Base-by-base conservation (phyloP, 176 grass and related monocot species). In the Zoysia japonica region DNA sequence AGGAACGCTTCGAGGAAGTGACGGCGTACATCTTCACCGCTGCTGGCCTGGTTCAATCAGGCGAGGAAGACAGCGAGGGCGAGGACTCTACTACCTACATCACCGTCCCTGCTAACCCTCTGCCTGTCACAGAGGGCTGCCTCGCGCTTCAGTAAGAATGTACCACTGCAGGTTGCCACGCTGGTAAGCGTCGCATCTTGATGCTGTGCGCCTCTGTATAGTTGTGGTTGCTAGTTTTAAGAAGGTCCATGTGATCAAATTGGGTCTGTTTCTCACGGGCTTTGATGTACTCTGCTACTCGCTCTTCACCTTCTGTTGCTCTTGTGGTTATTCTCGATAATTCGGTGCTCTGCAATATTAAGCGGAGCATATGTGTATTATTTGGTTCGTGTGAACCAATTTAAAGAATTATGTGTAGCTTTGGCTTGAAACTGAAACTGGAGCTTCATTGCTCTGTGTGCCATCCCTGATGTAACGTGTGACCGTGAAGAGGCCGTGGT, bases 1-100 rank as follows among this genome's bases (percentile, higher is more conserved):
- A 99, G 59, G 96, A 89, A 71, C 89, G 92, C 63, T 99, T 99
- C 2, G 78, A 93, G 79, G 92, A 99, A 93, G 92, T 93, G 45
- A 89, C 89, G 77, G 84, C 90, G 1, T 91, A 88, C 80, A 89
- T 99, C 65, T 96, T 99, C 76, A 87, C 82, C 51, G 96, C 92
- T 12, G 70, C 79, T 53, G 84, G 92, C 76, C 68, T 99, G 12
- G 68, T 87, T 48, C 83, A 88, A 82, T 72, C 74, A 0, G 72
- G 88, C 3, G 68, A 84, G 10, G 84, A 85, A 49, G 50, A 70
- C 35, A 77, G 84, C 0, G 68, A 92, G 20, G 61, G 50, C 0
- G 8, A 77, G 46, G 88, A 62, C 4, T 60, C 86, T 12, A 35
- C 83, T 12, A 39, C 83, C 19, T 88, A 79, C 13, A 17, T 35